Conservation (phyloP, 73 alveolate genomes). For the Paramecium caudatum region DNA sequence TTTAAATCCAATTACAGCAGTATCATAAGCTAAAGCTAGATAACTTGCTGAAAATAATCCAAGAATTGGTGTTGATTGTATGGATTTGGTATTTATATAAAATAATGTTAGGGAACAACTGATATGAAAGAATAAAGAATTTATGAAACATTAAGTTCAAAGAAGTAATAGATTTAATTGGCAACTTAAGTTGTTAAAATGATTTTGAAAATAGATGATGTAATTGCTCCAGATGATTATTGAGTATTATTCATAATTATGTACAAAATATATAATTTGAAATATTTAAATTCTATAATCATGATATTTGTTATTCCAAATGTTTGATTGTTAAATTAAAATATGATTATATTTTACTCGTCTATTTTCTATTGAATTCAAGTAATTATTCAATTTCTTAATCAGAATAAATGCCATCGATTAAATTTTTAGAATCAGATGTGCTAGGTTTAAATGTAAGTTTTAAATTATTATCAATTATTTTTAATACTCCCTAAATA, state of each 20-base stretch:
- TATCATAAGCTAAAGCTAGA: constrained; percentile 91
- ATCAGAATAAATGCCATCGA: background rate
- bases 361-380: background rate
- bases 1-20: constrained; percentile 94
- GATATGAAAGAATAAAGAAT: constrained; percentile 97
- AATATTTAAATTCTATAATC: background rate
- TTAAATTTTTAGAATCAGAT: background rate
- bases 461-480: background rate
- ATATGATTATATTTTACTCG: background rate
- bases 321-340: constrained; percentile 1
- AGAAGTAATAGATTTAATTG: constrained; percentile 88
- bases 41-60: constrained; percentile 64
- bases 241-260: background rate
- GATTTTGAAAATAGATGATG: constrained; percentile 99
- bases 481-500: background rate
- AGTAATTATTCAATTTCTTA: background rate
- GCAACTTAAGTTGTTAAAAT: constrained; percentile 99
- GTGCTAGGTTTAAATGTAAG: background rate
- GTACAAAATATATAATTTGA: background rate
- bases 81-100: constrained; percentile 47
- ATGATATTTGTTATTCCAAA: background rate
- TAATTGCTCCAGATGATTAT: constrained; percentile 82
- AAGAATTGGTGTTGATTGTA: constrained; percentile 77
- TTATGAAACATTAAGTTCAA: constrained; percentile 89
- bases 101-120: constrained; percentile 83